phyloP scores from a whole-genome alignment of 352 stramenopile genomes.

The Blastocystis sp. region DNA sequence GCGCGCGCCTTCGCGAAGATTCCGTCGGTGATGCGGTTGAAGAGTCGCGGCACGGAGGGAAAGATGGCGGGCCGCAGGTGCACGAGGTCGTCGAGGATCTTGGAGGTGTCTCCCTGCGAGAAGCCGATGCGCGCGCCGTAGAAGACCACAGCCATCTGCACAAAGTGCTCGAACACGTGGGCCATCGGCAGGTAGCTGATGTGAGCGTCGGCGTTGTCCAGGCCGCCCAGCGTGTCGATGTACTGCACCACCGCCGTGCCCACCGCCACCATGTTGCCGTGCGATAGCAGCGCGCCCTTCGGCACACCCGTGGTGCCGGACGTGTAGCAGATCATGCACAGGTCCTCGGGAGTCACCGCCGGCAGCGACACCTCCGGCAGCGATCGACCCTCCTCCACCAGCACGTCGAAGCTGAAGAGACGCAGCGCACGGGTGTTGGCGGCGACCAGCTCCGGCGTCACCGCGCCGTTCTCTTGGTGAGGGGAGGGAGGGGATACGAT shows the following conservation, averaged over 20 bases:
- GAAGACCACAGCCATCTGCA: constrained; percentile 59
- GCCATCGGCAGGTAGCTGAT: constrained; percentile 59
- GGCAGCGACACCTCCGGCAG: constrained; percentile 59
- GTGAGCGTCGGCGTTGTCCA: constrained; percentile 59
- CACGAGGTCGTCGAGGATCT: constrained; percentile 55
- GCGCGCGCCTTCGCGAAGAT: constrained; percentile 68
- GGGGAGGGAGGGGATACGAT: constrained; percentile 46
- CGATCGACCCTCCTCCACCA: not conserved
- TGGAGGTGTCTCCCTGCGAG: constrained; percentile 59
- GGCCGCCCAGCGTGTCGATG: constrained; percentile 53
- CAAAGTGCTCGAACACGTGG: constrained; percentile 60
- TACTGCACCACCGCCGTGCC: constrained; percentile 60
- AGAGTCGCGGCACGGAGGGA: constrained; percentile 59
- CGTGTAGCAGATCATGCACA: constrained; percentile 86
- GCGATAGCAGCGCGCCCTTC: constrained; percentile 85
- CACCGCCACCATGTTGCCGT: constrained; percentile 71
- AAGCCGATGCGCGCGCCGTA: constrained; percentile 57
- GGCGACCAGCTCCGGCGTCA: too few species aligned
- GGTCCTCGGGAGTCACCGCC: constrained; percentile 66
- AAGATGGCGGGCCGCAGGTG: constrained; percentile 58
- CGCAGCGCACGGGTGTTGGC: too few species aligned
- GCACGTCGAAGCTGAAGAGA: constrained; percentile 4
- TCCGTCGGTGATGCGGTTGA: constrained; percentile 70
- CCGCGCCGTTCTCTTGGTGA: too few species aligned
- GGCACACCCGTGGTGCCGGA: constrained; percentile 85